phyloP scores from a whole-genome alignment of 192 early-diverging fungal species.

The Coemansia sp. region DNA sequence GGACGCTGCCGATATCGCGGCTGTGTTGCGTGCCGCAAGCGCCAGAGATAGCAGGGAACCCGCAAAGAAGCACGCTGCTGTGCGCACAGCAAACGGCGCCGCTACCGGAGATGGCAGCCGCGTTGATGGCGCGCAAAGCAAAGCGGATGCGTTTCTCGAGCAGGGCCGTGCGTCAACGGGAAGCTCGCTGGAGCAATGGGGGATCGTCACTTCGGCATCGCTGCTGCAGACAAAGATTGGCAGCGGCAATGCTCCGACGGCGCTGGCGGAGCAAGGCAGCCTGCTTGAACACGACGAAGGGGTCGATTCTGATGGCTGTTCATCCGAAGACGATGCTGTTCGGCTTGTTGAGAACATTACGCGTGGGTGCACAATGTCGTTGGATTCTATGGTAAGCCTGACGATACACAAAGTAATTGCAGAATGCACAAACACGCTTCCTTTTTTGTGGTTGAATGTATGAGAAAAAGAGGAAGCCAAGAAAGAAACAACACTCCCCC shows the following conservation, averaged over 20 bases:
- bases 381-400: slow-evolving; percentile 29
- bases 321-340: slow-evolving; percentile 7
- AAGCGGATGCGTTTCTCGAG: slow-evolving; percentile 16
- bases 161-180: slow-evolving; percentile 29
- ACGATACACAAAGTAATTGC: not conserved
- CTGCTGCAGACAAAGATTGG: slow-evolving; percentile 6
- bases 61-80: slow-evolving; percentile 1
- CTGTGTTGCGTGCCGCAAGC: slow-evolving; percentile 6
- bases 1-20: slow-evolving; percentile 5
- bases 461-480: not conserved
- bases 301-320: slow-evolving; percentile 16
- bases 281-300: slow-evolving; percentile 6
- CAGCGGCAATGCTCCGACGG: not conserved
- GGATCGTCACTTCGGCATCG: slow-evolving; percentile 22
- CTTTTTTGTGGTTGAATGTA: not conserved
- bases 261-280: slow-evolving; percentile 12
- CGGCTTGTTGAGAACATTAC: slow-evolving; percentile 18
- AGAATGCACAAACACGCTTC: too few species aligned
- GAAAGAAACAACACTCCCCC: not conserved
- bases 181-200: slow-evolving; percentile 50
- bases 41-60: not conserved
- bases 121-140: not conserved
- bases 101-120: not conserved
- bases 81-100: slow-evolving; percentile 5
- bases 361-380: slow-evolving; percentile 12